phyloP scores from a whole-genome alignment of 106 monocot genomes.

The Dendrobium chrysotoxum region DNA sequence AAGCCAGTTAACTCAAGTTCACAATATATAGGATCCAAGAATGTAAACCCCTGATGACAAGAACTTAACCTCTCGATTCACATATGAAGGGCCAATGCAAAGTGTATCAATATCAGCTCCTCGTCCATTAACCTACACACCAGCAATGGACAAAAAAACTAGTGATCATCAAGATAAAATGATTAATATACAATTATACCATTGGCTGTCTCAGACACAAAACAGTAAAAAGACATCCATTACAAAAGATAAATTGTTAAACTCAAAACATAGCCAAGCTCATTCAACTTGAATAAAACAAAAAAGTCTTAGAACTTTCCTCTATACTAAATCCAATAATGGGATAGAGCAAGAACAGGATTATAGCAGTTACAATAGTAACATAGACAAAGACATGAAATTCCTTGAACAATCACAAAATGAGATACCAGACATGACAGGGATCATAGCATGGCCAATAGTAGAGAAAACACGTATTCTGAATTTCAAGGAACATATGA shows the following conservation, averaged over 20 bases:
- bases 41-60: background rate
- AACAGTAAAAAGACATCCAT: background rate
- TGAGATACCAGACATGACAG: background rate
- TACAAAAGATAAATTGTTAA: background rate
- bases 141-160: background rate
- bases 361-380: background rate
- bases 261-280: background rate
- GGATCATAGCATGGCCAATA: background rate
- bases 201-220: background rate
- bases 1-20: background rate
- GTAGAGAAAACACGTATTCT: background rate
- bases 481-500: background rate
- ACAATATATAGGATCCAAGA: background rate
- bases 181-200: background rate
- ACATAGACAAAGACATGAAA: background rate
- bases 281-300: no score
- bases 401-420: background rate
- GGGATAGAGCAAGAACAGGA: background rate
- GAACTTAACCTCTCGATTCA: slow-evolving; percentile 79
- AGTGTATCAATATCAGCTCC: slow-evolving; percentile 93
- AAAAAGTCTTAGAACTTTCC: no score
- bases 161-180: background rate
- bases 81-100: slow-evolving; percentile 96
- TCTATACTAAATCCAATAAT: background rate
- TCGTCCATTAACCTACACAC: slow-evolving; percentile 82